These are phyloP conservation scores for Tolypocladium inflatum DNA, from an alignment of 2,329 filamentous ascomycete genomes.

Conservation along the genomic window DNA sequence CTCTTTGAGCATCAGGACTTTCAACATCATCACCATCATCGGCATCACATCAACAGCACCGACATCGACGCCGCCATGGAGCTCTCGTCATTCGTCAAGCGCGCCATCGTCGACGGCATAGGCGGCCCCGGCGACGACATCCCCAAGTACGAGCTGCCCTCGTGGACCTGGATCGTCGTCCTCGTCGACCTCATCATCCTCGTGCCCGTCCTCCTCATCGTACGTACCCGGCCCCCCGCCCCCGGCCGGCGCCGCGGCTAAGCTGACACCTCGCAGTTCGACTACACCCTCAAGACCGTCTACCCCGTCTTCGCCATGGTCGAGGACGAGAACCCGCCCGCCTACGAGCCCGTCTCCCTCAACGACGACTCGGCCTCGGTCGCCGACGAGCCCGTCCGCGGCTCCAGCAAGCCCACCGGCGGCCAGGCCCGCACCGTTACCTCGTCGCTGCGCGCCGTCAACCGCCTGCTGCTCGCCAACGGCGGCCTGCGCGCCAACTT, in stretches of 20 bases:
- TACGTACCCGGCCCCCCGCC: constrained; percentile 18
- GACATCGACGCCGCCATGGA: constrained; percentile 3
- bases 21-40: background rate
- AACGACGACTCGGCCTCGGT: constrained; percentile 26
- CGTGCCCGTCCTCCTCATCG: constrained; percentile 32
- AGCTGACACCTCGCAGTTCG: constrained; percentile 21
- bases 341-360: constrained; percentile 41
- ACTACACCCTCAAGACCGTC: constrained; percentile 41
- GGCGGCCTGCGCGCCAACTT: constrained; percentile 58
- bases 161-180: constrained; percentile 30
- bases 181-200: constrained; percentile 33
- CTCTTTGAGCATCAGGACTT: background rate
- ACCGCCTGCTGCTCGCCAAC: constrained; percentile 47
- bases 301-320: constrained; percentile 47
- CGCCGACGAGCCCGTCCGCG: constrained; percentile 18
- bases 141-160: constrained; percentile 19
- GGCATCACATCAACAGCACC: background rate
- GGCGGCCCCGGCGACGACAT: constrained; percentile 8
- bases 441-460: constrained; percentile 39
- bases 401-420: constrained; percentile 23
- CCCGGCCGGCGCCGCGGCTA: background rate
- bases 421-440: constrained; percentile 32
- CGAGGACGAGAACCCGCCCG: constrained; percentile 46
- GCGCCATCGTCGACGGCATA: constrained; percentile 20
- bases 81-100: constrained; percentile 13